Base-by-base conservation (phyloP, 306 rosid genomes). In the Fragaria nilgerrensis region DNA sequence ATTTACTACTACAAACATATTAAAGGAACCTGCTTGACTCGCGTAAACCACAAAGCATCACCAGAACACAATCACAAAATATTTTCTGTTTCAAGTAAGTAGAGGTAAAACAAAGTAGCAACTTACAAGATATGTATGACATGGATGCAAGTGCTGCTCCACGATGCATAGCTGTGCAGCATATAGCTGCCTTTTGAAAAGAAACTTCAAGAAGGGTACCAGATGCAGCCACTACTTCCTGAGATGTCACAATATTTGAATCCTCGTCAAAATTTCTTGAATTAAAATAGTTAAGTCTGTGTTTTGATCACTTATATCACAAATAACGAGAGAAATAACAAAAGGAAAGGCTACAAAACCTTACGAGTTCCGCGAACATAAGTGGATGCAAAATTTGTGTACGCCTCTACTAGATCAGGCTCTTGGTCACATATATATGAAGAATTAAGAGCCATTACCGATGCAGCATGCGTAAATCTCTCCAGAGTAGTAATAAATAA, bases 141-240 rank as follows among this genome's bases (percentile, higher is more conserved):
- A 94, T 94, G 82, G 98, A 96, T 22, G 98, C 93, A 39, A 94
- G 87, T 56, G 98, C 98, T 64, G 98, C 97, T 45, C 98, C 98
- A n/a, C 97, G 97, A 82, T 94, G 98, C 98, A 94, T 94, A 36
- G 98, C 98, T 5, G 98, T 92, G 89, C 96, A 94, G 83, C 98
- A 92, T 86, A 92, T 90, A 75, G 98, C 91, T 61, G 97, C 98
- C 80, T 92, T 94, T 76, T 90, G 97, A 79, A 94, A 82, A 75
- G 98, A 94, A 81, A 84, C 85, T 85, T 94, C 96, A 83, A 94
- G 89, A 81, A 94, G 94, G 73, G 92, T 82, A 75, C 96, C 93
- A 61, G 86, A 89, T 37, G 90, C 90, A 61, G 93, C 86, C 36
- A 94, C 86, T 29, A 89, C 86, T 74, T 90, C 98, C 98, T 94